Conservation (phyloP, 768 basidiomycete genomes). For the Cantharellus anzutake region DNA sequence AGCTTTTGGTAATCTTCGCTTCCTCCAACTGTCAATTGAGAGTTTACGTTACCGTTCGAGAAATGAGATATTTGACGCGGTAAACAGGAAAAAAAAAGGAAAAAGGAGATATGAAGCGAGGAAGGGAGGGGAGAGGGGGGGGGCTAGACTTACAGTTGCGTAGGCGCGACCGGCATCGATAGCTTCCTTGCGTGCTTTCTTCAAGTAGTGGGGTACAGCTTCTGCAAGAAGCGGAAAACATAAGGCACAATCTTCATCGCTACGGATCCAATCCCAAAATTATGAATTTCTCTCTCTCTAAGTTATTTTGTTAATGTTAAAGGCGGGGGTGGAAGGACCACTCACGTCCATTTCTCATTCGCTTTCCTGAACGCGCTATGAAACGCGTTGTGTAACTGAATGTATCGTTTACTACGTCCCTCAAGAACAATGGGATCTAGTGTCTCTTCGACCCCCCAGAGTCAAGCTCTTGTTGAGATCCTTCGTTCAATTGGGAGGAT, state of each 20-base stretch:
- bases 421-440: background rate
- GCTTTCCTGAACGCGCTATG: background rate
- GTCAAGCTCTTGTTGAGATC: too few relatives aligned
- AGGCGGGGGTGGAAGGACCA: background rate
- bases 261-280: background rate
- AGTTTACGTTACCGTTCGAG: background rate
- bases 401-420: background rate
- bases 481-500: too few relatives aligned
- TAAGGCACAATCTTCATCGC: background rate
- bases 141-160: background rate
- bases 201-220: background rate
- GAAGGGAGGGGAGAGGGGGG: background rate
- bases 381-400: background rate
- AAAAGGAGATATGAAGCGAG: background rate
- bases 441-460: too few relatives aligned
- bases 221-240: background rate
- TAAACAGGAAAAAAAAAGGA: background rate
- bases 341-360: conserved; percentile 1
- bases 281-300: background rate
- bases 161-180: background rate
- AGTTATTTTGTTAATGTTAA: background rate
- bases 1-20: background rate
- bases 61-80: too few relatives aligned
- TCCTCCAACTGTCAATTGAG: background rate
- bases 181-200: background rate